Conservation (phyloP, 371 early-diverging fungal genomes). For the Globomyces sp. region DNA sequence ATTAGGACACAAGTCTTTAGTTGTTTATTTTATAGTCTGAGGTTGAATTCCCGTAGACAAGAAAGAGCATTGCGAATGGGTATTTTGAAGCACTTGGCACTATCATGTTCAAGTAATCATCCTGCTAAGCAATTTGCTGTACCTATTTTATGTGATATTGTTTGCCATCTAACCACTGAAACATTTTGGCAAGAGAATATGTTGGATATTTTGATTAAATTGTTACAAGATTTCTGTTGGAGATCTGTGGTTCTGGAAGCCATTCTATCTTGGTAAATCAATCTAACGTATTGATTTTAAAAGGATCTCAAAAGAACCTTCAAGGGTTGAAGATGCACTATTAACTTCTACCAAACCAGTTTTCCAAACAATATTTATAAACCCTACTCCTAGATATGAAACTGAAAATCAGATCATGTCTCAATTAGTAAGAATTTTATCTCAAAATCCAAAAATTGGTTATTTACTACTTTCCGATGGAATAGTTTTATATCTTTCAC, state of each 20-base stretch:
- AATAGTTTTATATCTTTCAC: too few species aligned
- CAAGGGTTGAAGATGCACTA: not conserved
- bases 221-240: constrained; percentile 4
- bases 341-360: too few species aligned
- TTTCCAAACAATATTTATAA: too few species aligned
- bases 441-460: too few species aligned
- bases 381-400: too few species aligned
- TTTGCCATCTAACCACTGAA: constrained; percentile 2
- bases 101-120: not conserved
- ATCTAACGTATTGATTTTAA: too few species aligned
- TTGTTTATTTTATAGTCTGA: constrained; percentile 3
- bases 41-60: constrained; percentile 13
- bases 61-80: constrained; percentile 6
- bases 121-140: constrained; percentile 18
- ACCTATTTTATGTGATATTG: constrained; percentile 18
- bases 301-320: not conserved
- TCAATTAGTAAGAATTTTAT: too few species aligned
- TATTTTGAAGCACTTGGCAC: not conserved
- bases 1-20: constrained; percentile 12
- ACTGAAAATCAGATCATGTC: too few species aligned
- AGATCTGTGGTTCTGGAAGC: not conserved
- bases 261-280: not conserved
- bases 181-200: not conserved
- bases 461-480: too few species aligned
- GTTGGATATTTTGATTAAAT: not conserved